phyloP scores from a whole-genome alignment of 225 moss, liverwort and hornwort genomes.

The Pseudisothecium myosuroides region DNA sequence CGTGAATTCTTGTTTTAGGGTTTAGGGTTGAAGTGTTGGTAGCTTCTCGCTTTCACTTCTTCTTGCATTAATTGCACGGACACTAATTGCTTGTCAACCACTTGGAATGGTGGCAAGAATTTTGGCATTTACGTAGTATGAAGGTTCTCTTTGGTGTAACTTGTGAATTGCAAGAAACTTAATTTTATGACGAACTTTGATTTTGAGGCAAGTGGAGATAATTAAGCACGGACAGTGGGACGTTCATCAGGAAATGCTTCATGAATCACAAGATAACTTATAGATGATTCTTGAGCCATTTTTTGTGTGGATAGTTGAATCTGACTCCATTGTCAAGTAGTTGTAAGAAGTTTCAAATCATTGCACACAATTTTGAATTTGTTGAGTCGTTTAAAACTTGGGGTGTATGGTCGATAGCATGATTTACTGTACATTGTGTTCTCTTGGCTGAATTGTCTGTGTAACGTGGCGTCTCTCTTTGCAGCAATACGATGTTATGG shows the following conservation, averaged over 20 bases:
- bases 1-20: not conserved
- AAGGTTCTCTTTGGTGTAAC: not conserved
- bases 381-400: not conserved
- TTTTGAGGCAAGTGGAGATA: not conserved
- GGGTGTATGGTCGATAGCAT: not conserved
- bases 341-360: not conserved
- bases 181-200: not conserved
- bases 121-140: not conserved
- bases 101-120: not conserved
- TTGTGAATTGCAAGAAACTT: not conserved
- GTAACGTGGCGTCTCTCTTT: not conserved
- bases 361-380: no score
- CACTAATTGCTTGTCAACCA: not conserved
- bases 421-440: not conserved
- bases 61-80: not conserved
- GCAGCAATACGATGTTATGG: slow-evolving; percentile 88
- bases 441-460: not conserved
- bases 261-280: not conserved
- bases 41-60: not conserved
- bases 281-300: not conserved
- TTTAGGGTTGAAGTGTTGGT: not conserved
- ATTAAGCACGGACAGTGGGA: not conserved
- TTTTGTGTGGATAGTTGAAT: not conserved
- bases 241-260: not conserved
- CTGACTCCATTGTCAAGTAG: not conserved